Evolutionary conservation across 2,329 filamentous ascomycete species (phyloP).

Genomic region (Colletotrichum orchidophilum): DNA sequence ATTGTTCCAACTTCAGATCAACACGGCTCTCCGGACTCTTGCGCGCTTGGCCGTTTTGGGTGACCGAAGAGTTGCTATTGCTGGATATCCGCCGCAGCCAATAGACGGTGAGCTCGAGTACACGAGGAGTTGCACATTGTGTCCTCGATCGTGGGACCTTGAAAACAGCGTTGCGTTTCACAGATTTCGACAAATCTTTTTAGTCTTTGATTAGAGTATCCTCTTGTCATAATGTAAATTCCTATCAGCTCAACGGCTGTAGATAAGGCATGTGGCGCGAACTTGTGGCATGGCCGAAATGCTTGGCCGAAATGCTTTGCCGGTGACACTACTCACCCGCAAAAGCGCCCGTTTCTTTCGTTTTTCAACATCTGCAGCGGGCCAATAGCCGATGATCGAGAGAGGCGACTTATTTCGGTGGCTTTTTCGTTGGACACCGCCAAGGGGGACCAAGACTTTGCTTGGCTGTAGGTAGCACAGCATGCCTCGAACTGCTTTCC

Average conservation of each 20-base stretch:
- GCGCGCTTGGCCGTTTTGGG: neutral
- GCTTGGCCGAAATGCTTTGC: too few species aligned
- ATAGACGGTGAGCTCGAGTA: neutral
- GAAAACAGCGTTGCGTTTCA: neutral
- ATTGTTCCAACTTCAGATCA: neutral
- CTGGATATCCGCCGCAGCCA: neutral
- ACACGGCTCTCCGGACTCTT: neutral
- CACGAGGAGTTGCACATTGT: neutral
- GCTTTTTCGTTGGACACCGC: neutral
- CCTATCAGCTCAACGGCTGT: neutral
- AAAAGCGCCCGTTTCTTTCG: constrained; percentile 2
- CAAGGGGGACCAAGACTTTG: neutral
- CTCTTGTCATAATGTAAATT: neutral
- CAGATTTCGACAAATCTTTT: neutral
- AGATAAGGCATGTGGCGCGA: neutral
- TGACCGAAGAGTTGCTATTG: neutral
- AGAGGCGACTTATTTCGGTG: neutral
- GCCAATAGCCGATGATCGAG: constrained; percentile 7
- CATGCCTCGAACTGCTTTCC: too few species aligned
- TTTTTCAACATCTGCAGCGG: neutral
- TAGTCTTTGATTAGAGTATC: neutral
- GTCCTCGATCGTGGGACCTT: neutral
- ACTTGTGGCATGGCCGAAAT: neutral
- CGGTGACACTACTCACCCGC: constrained; percentile 5
- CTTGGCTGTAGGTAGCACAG: neutral